phyloP scores from a whole-genome alignment of 169 alveolate genomes.

The Babesia caballi region DNA sequence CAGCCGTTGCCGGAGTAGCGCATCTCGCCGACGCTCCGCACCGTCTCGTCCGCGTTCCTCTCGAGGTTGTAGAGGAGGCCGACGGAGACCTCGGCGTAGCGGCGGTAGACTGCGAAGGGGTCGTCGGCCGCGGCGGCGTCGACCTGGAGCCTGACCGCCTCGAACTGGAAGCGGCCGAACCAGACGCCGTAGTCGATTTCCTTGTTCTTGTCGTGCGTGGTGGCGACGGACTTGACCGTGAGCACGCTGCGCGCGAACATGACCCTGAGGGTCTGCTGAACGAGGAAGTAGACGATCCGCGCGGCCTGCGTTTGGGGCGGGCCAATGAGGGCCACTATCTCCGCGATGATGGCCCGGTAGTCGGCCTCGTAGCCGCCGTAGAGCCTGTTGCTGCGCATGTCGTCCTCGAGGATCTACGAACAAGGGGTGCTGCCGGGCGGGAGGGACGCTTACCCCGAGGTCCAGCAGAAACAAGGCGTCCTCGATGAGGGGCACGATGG shows the following conservation, averaged over 20 bases:
- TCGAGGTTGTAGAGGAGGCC: constrained; percentile 29
- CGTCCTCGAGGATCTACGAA: constrained; percentile 42
- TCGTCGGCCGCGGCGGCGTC: neutral
- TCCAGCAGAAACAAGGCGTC: constrained; percentile 51
- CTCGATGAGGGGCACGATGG: constrained; percentile 35
- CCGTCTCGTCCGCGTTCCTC: constrained; percentile 24
- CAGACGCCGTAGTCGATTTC: constrained; percentile 20
- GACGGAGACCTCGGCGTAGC: constrained; percentile 6
- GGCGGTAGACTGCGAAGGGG: neutral
- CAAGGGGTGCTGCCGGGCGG: neutral
- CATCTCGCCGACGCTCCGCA: constrained; percentile 22
- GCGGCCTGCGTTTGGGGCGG: constrained; percentile 41
- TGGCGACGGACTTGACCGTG: constrained; percentile 20
- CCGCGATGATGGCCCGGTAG: constrained; percentile 16
- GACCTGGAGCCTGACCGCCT: neutral
- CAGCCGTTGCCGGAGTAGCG: constrained; percentile 22
- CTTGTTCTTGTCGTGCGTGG: neutral
- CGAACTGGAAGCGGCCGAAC: neutral
- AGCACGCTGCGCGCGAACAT: constrained; percentile 48
- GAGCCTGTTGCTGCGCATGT: constrained; percentile 4
- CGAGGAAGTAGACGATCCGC: constrained; percentile 32
- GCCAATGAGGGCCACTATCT: constrained; percentile 49
- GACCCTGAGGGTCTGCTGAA: constrained; percentile 34
- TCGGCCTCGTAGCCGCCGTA: constrained; percentile 17
- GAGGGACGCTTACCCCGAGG: constrained; percentile 34